Conservation (phyloP, 768 basidiomycete species). For the Naematelia encephala region DNA sequence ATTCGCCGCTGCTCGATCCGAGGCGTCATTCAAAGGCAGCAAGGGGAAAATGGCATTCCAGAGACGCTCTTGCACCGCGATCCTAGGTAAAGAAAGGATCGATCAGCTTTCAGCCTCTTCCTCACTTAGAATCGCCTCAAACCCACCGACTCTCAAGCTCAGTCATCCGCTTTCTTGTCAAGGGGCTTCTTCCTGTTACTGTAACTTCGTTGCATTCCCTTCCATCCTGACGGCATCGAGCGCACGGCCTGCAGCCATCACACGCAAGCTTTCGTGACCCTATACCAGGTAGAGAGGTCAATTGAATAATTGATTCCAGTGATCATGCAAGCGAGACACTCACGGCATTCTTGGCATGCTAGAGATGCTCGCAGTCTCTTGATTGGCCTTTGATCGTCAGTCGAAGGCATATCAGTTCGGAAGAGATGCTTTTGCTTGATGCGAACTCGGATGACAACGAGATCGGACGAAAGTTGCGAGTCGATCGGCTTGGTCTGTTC, state of each 20-base stretch:
- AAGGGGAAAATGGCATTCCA: slow-evolving; percentile 12
- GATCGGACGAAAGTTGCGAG: too few relatives aligned
- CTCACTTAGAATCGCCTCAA: background rate
- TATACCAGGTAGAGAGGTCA: too few relatives aligned
- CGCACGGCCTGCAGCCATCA: slow-evolving; percentile 6
- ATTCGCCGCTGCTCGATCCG: background rate
- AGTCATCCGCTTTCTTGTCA: slow-evolving; percentile 21
- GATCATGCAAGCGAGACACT: background rate
- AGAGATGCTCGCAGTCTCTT: background rate
- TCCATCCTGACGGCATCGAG: slow-evolving; percentile 8
- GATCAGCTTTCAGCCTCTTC: too few relatives aligned
- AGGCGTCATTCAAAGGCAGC: slow-evolving; percentile 1
- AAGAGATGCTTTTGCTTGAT: too few relatives aligned
- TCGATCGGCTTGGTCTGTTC: too few relatives aligned
- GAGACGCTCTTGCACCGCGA: slow-evolving; percentile 5
- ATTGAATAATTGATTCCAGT: background rate
- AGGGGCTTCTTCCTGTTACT: slow-evolving; percentile 1
- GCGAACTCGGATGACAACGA: too few relatives aligned
- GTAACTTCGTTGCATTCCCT: slow-evolving; percentile 7
- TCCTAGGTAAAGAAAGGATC: background rate
- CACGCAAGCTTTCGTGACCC: slow-evolving; percentile 13
- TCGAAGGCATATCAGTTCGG: too few relatives aligned
- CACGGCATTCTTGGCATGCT: background rate
- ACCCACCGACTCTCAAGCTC: slow-evolving; percentile 16
- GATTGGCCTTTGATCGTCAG: background rate